These are phyloP conservation scores for Ambrosiella xylebori DNA, from an alignment of 2,329 filamentous ascomycete genomes.

Conservation along the genomic window DNA sequence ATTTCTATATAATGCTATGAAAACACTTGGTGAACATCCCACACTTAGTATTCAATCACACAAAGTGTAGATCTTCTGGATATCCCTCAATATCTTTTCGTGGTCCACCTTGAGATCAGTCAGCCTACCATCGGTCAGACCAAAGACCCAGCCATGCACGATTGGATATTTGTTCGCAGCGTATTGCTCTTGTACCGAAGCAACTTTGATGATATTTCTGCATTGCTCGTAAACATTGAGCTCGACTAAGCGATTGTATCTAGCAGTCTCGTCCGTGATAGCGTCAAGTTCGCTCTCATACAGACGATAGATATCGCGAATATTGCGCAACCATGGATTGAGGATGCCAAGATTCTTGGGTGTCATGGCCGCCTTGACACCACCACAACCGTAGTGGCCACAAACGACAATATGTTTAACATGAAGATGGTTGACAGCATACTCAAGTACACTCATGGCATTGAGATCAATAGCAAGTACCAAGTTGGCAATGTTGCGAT, in stretches of 20 bases:
- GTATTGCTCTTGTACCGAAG: conserved; percentile 57
- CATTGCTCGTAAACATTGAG: conserved; percentile 69
- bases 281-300: conserved; percentile 53
- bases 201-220: conserved; percentile 63
- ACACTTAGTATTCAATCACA: conserved; percentile 17
- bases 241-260: conserved; percentile 59
- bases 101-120: conserved; percentile 48
- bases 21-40: too few species aligned
- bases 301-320: conserved; percentile 56
- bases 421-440: conserved; percentile 63
- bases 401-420: conserved; percentile 70
- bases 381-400: conserved; percentile 63
- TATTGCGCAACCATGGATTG: conserved; percentile 59
- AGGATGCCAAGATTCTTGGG: conserved; percentile 52
- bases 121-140: conserved; percentile 47
- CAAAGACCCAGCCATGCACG: conserved; percentile 60
- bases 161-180: conserved; percentile 46
- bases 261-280: conserved; percentile 38
- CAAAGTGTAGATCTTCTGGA: conserved; percentile 50
- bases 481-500: conserved; percentile 90
- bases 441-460: conserved; percentile 68
- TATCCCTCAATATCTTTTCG: conserved; percentile 34
- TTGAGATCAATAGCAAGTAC: conserved; percentile 66
- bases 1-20: too few species aligned
- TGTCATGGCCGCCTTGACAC: conserved; percentile 58